Conservation (phyloP, 1,139 yeast species). For the Suhomyces chickasaworum region DNA sequence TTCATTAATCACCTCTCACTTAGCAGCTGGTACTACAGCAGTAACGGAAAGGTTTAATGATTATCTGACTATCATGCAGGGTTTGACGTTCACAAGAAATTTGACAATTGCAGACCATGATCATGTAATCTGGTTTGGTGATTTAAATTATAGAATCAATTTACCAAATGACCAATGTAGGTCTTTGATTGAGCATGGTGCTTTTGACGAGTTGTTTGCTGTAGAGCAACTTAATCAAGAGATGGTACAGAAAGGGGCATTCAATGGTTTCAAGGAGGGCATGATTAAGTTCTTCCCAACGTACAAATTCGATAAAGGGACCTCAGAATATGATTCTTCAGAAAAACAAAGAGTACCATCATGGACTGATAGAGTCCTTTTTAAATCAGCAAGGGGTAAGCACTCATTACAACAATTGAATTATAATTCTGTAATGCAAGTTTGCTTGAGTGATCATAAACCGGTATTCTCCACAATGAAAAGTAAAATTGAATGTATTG, state of each 20-base stretch:
- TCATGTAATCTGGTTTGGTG: conserved; percentile 91
- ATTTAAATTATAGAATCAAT: conserved; percentile 83
- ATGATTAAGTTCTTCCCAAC: conserved; percentile 77
- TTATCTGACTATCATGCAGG: conserved; percentile 76
- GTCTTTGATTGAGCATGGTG: conserved; percentile 47
- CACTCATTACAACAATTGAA: conserved; percentile 57
- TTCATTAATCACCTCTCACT: conserved; percentile 85
- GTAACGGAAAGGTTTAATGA: conserved; percentile 87
- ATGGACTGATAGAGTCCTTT: conserved; percentile 92
- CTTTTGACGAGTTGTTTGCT: conserved; percentile 58
- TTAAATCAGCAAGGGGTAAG: conserved; percentile 34
- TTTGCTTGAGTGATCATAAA: conserved; percentile 82
- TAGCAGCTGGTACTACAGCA: conserved; percentile 90
- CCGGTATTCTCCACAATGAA: conserved; percentile 82
- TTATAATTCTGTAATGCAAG: conserved; percentile 57
- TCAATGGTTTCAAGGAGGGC: conserved; percentile 82
- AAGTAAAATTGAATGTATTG: conserved; percentile 64
- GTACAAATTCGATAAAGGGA: conserved; percentile 90
- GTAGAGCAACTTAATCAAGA: conserved; percentile 82
- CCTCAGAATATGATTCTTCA: conserved; percentile 79
- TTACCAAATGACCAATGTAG: conserved; percentile 79
- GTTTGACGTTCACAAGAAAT: conserved; percentile 76
- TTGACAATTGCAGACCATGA: conserved; percentile 77
- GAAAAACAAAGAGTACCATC: conserved; percentile 94
- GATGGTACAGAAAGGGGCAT: conserved; percentile 73